Conservation (phyloP, 495 filamentous ascomycete genomes). For the Aspergillus mulundensis region DNA sequence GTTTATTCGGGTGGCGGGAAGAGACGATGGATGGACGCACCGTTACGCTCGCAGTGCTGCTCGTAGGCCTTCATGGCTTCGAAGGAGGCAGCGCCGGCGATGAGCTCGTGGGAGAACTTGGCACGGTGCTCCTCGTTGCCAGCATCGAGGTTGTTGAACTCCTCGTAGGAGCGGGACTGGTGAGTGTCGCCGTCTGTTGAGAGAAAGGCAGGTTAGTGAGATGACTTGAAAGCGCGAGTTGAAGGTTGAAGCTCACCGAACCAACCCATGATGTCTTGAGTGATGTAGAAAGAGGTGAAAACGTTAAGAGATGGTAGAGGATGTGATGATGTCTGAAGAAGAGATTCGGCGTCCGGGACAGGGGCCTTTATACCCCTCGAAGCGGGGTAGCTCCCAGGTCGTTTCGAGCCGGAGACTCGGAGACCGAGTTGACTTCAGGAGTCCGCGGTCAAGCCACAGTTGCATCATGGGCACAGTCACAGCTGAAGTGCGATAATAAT, state of each 20-base stretch:
- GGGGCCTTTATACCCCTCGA: not conserved
- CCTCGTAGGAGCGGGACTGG: slow-evolving; percentile 41
- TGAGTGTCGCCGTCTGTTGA: slow-evolving; percentile 20
- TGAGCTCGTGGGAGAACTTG: slow-evolving; percentile 59
- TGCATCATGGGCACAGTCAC: not conserved
- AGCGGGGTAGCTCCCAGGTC: not conserved
- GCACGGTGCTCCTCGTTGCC: slow-evolving; percentile 42
- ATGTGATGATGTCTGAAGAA: not conserved
- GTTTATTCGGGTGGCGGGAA: not conserved
- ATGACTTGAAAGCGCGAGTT: no score
- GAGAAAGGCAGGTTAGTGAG: not conserved
- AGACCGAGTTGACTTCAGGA: not conserved
- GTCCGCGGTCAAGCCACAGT: not conserved
- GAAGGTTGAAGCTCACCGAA: slow-evolving; percentile 18
- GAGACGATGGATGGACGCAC: slow-evolving; percentile 27
- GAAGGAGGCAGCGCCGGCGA: slow-evolving; percentile 68
- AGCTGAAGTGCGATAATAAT: not conserved
- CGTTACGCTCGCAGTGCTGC: slow-evolving; percentile 57
- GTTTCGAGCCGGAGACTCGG: no score
- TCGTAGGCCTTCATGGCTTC: slow-evolving; percentile 72
- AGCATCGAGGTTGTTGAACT: slow-evolving; percentile 39
- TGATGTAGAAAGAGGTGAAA: not conserved
- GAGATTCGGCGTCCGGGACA: not conserved
- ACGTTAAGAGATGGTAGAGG: not conserved
- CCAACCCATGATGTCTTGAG: slow-evolving; percentile 17